Base-by-base conservation (phyloP, 2,329 filamentous ascomycete genomes). In the Fusarium marasasianum region DNA sequence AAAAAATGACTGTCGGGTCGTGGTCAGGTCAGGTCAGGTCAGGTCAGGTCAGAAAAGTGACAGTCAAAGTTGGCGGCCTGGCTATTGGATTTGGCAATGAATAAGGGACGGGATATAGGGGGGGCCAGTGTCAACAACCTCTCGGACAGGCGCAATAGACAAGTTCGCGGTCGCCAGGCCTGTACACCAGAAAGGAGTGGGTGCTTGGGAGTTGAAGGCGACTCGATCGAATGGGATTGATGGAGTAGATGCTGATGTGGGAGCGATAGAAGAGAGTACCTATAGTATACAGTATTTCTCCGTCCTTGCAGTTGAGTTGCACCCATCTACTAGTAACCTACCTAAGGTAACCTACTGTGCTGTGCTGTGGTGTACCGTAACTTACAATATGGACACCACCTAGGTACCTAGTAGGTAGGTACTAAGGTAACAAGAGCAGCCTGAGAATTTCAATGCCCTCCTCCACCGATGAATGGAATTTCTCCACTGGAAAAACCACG, bases 401-500 rank as follows among this genome's bases (percentile, higher is more conserved):
- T 20, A 22, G 6, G 13, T 35, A 29, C 29, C 10, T 15, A 35
- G 14, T 26, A 26, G 24, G 24, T 44, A 64, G 24, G 17, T 29
- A 22, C 43, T 31, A 47, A 31, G 51, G 41, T 51, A 51, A 40
- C 50, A 33, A 50, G 35, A 44, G 38, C 41, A 59, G 44, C n/a
- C 47, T 45, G 26, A 40, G 22, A 67, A 37, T 53, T 35, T 40
- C 31, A 24, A 51, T 51, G 24, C 24, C 37, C 26, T 38, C 68
- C 63, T 38, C 68, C 63, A 63, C 59, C 40, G 55, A 54, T 54
- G 50, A 35, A 54, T 38, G 24, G 35, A 35, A 59, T 54, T 73
- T 74, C 71, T 61, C 71, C 71, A 71, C 71, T 58, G 41, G 50
- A 57, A 68, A 68, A 74, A 63, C 60, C 50, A 72, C 55, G 58